A percentile compares a stretch with the other conserved stretches of the same genome.
Conservation (phyloP, 176 grass and related monocot genomes). For the Ampelocalamus luodianensis region DNA sequence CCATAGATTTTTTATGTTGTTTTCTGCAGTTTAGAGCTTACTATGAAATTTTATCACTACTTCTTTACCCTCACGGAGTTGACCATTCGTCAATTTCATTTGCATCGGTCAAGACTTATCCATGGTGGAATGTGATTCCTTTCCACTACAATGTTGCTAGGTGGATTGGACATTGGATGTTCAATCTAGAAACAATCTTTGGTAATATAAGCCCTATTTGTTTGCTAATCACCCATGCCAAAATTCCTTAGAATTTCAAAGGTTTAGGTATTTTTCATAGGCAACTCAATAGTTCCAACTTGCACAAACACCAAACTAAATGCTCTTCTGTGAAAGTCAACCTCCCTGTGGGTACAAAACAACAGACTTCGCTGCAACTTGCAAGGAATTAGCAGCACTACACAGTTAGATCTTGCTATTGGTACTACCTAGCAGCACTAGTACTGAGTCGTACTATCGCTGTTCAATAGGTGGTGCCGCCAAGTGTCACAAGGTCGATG, state of each 20-base stretch:
- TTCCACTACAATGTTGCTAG: slow-evolving; percentile 20
- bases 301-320: slow-evolving; percentile 31
- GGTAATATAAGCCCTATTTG: not conserved
- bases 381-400: slow-evolving; percentile 1
- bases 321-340: slow-evolving; percentile 39
- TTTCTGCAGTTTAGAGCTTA: not conserved
- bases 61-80: not conserved
- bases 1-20: not conserved
- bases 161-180: slow-evolving; percentile 39
- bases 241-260: slow-evolving; percentile 7
- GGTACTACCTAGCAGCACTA: slow-evolving; percentile 4
- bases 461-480: not conserved
- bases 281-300: not conserved
- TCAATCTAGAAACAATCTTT: slow-evolving; percentile 29
- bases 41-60: not conserved
- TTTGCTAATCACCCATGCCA: not conserved
- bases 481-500: slow-evolving; percentile 29
- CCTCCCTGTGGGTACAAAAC: slow-evolving; percentile 23
- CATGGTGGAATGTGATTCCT: slow-evolving; percentile 49
- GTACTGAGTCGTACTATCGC: not conserved
- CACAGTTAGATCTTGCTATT: slow-evolving; percentile 33
- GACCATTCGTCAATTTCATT: slow-evolving; percentile 27
- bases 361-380: slow-evolving; percentile 20
- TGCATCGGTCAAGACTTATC: not conserved
- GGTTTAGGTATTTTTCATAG: not conserved